phyloP scores from a whole-genome alignment of 768 basidiomycete genomes.

The Collybia sordida region DNA sequence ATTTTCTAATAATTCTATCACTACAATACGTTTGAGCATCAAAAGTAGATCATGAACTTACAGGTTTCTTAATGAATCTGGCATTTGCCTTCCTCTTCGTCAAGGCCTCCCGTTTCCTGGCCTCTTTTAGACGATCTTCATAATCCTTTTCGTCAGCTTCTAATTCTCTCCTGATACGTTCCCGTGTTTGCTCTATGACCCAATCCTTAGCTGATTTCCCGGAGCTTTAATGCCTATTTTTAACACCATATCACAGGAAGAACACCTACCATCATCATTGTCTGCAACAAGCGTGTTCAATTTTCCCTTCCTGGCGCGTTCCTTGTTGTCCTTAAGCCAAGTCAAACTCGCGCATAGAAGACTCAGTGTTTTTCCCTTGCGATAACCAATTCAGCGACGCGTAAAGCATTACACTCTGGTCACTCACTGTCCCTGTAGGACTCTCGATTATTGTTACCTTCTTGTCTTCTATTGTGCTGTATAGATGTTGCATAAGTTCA shows the following conservation, averaged over 20 bases:
- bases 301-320: constrained; percentile 67
- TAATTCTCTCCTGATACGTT: constrained; percentile 61
- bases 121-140: constrained; percentile 55
- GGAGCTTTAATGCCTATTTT: background rate
- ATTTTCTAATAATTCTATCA: constrained; percentile 9
- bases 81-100: constrained; percentile 54
- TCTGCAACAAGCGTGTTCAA: constrained; percentile 40
- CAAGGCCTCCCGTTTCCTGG: constrained; percentile 61
- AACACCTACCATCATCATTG: constrained; percentile 28
- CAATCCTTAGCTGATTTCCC: constrained; percentile 59
- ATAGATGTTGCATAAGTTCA: constrained; percentile 87
- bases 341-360: constrained; percentile 74
- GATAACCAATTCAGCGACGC: background rate
- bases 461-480: constrained; percentile 69
- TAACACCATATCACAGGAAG: background rate
- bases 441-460: constrained; percentile 85
- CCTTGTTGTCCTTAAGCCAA: constrained; percentile 72
- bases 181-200: constrained; percentile 73
- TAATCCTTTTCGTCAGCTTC: constrained; percentile 68
- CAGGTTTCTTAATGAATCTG: constrained; percentile 60
- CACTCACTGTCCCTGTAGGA: constrained; percentile 81
- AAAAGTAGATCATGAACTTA: constrained; percentile 26
- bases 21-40: background rate
- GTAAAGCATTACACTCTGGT: background rate
- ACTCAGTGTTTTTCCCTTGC: constrained; percentile 83